phyloP scores from a whole-genome alignment of 331 rosid genomes.

The Acacia concinna region DNA sequence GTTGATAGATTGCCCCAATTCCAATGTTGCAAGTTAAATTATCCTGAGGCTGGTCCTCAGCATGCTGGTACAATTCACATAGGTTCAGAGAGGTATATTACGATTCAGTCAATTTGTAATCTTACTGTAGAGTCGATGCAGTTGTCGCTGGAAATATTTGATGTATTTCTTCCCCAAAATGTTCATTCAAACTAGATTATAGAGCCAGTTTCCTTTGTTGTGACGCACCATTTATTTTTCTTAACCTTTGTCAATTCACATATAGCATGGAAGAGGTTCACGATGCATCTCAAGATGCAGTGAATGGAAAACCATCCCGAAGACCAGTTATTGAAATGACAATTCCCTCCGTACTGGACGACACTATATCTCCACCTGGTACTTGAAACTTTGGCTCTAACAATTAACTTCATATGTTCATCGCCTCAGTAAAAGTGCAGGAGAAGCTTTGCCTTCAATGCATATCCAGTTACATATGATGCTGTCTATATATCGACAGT shows the following conservation, averaged over 20 bases:
- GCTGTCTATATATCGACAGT: background rate
- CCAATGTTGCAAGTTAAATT: conserved; percentile 55
- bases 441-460: conserved; percentile 12
- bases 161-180: background rate
- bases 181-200: background rate
- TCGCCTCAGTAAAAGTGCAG: background rate
- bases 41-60: conserved; percentile 73
- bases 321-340: conserved; percentile 94
- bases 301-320: conserved; percentile 76
- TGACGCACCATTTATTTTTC: conserved; percentile 18
- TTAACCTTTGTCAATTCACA: conserved; percentile 26
- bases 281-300: conserved; percentile 79
- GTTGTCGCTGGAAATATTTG: conserved; percentile 11
- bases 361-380: conserved; percentile 94
- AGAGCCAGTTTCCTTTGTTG: background rate
- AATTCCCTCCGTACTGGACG: conserved; percentile 88
- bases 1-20: conserved; percentile 85
- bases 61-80: conserved; percentile 90
- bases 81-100: conserved; percentile 82
- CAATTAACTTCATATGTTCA: conserved; percentile 14
- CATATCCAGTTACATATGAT: background rate
- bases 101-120: conserved; percentile 12
- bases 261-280: conserved; percentile 90
- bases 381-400: conserved; percentile 29
- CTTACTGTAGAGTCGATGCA: conserved; percentile 12